Base-by-base conservation (phyloP, 2,329 filamentous ascomycete genomes). In the Cladosporium sp. region DNA sequence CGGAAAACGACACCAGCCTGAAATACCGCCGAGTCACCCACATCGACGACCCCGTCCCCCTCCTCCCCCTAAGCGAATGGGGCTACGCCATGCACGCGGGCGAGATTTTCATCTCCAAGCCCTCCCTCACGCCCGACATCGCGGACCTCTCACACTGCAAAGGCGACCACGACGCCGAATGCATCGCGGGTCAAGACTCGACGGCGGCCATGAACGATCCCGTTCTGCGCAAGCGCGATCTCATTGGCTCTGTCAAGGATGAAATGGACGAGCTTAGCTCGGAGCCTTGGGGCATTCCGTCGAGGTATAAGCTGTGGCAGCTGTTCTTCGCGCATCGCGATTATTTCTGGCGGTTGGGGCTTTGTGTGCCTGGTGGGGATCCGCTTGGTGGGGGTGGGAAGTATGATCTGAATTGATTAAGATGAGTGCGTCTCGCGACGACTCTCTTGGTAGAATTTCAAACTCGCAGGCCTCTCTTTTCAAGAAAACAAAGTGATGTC, bases 251-350 rank as follows among this genome's bases (percentile, higher is more conserved):
- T 2, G 57, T 63, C 17, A 50, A 57, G 12, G 53, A 56, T 37
- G 62, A 62, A 34, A 60, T 67, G n/a, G 54, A 59, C 62, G 67
- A 70, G 30, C 60, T 67, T 2, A 50, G 50, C 8, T 57, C 55
- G 6, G 61, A 64, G 43, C 55, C 62, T 9, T 66, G 63, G 62
- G 59, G 59, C 7, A 68, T 78, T 13, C 76, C 70, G n/a, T 69
- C 69, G 68, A 80, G 68, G 67, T 91, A 79, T 61, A 88, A 86
- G 67, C 78, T 95, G n/a, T 96, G 92, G 89, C 83, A 96, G 70
- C 73, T 96, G 7, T 85, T 97, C 64, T 95, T 95, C 68, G 88
- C 91, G 1, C 93, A 99, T 71, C 77, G 93, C 34, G 93, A 99
- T 71, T 99, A 99, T 69, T 97, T 99, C 70, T 95, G 89, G 88